Evolutionary conservation across 371 early-diverging fungal species (phyloP), one percentile per base, ranked within the genome.

Genomic region (Saksenaea vasiformis): DNA sequence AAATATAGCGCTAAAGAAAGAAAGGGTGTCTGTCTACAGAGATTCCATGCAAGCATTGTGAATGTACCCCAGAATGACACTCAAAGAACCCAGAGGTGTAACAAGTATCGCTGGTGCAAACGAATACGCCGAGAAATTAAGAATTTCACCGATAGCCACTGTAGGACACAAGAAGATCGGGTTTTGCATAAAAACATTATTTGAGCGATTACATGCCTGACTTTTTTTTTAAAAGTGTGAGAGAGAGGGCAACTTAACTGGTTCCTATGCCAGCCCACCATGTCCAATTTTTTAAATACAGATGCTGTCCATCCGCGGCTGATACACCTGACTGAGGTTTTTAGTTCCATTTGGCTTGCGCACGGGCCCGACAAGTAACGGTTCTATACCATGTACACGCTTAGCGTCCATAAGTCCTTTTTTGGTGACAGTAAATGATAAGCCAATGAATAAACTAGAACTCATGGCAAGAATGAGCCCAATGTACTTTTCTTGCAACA

Each of bases 201-300:
- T 47, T 47, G 24, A 47, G 51, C 22, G n/a, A 22, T 47, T 22
- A 5, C 51, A 47, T 47, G 24, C 22, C 17, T 39, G 22, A 14
- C n/a, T 59, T 28, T 17, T 28, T 17, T 56, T 34, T 15, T 22
- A 38, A 39, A 39, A 39, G 39, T n/a, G 39, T 1, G 11, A 39
- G 39, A 11, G 39, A 39, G n/a, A 39, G 39, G 39, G 39, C 17
- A 59, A 74, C 74, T 54, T 81, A 47, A 91, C 90, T 95, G 64
- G 91, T 91, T n/a, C 85, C 68, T 88, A 94, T 94, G 54, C 97
- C 97, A 39, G 84, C 78, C 93, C 96, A 96, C 97, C 97, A 96
- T 37, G 91, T 87, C 66, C 85, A 80, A 75, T 91, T 92, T 63
- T 86, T 85, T 54, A 95, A 77, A 70, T 93, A 95, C 54, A 84